Evolutionary conservation across 2,329 filamentous ascomycete genomes (phyloP), one percentile per base, ranked within the genome.

Genomic region (Sporothrix variecibatus): DNA sequence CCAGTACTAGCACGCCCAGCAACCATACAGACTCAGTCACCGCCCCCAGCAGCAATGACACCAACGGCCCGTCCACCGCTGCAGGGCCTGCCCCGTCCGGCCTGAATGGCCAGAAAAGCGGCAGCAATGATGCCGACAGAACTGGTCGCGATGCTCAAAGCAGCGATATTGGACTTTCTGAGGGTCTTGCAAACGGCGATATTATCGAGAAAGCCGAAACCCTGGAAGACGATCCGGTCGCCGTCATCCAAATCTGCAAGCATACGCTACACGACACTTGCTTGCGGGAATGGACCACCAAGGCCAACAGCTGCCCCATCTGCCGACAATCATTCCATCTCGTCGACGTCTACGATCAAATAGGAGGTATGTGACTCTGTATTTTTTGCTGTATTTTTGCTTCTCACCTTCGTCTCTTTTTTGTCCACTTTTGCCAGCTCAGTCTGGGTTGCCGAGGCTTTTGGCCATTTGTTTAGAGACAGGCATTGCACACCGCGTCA

Each of bases 231-330:
- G 82, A 85, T 77, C 82, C 84, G 75, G 86, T 91, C 75, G 89
- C 90, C 56, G 83, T 87, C 73, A 88, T 92, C 69, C 86, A 90
- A 75, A 92, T 94, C 65, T 99, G 96, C 83, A 93, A 94, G 74
- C 97, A 99, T 86, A 89, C 95, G 78, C 87, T 99, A 78, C 96
- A 99, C 84, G 92, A 99, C 84, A 91, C 92, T 71, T 99, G 96
- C 83, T 88, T 99, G 78, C 92, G 93, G 79, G 94, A 94, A 78
- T 99, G 96, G 96, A 94, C 95, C 64, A 94, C 97, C 83, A 93
- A 97, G 82, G 95, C 96, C 77, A 99, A 98, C 84, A 98, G 95
- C 81, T 99, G 96, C 83, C 96, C 96, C 64, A 97, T 99, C 82
- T 99, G 96, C 84, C 93, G 96, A 78, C 93, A 94, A 79, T 90